phyloP scores from a whole-genome alignment of 2,329 filamentous ascomycete species.

The Zopfia rhizophila region DNA sequence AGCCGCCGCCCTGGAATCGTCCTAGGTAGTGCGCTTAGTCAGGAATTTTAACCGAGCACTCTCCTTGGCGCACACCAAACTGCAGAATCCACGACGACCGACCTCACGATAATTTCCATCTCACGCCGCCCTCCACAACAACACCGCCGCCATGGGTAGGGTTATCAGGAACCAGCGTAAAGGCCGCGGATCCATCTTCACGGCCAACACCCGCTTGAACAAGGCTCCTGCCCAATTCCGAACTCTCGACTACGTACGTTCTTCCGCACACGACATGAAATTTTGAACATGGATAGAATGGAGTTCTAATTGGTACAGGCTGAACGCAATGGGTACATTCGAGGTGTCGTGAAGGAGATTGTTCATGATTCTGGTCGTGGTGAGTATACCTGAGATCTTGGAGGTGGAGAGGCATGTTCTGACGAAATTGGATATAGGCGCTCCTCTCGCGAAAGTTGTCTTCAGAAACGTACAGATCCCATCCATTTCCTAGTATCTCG shows the following conservation, averaged over 20 bases:
- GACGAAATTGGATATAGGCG: slow-evolving; percentile 41
- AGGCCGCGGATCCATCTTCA: slow-evolving; percentile 81
- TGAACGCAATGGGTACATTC: slow-evolving; percentile 97
- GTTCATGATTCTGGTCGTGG: slow-evolving; percentile 99
- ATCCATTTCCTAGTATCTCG: slow-evolving; percentile 3
- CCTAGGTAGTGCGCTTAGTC: no score
- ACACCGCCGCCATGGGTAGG: slow-evolving; percentile 65
- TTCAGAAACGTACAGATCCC: slow-evolving; percentile 77
- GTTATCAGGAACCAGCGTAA: slow-evolving; percentile 80
- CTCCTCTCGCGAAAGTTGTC: slow-evolving; percentile 93
- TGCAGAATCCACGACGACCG: slow-evolving; percentile 6
- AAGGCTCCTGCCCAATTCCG: slow-evolving; percentile 97
- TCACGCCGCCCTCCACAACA: slow-evolving; percentile 33
- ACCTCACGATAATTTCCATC: slow-evolving; percentile 9
- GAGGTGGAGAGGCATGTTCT: no score
- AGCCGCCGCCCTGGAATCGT: no score
- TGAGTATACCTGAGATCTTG: slow-evolving; percentile 53
- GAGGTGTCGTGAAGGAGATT: slow-evolving; percentile 98
- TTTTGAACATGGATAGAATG: slow-evolving; percentile 23
- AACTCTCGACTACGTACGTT: slow-evolving; percentile 83
- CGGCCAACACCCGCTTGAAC: slow-evolving; percentile 75
- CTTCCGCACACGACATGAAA: slow-evolving; percentile 32
- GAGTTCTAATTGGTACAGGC: slow-evolving; percentile 58
- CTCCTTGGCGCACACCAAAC: background rate
- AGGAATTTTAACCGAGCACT: background rate